Evolutionary conservation across 345 rosid genomes (phyloP), one percentile per base, ranked within the genome.

Genomic region (Syzygium aqueum): DNA sequence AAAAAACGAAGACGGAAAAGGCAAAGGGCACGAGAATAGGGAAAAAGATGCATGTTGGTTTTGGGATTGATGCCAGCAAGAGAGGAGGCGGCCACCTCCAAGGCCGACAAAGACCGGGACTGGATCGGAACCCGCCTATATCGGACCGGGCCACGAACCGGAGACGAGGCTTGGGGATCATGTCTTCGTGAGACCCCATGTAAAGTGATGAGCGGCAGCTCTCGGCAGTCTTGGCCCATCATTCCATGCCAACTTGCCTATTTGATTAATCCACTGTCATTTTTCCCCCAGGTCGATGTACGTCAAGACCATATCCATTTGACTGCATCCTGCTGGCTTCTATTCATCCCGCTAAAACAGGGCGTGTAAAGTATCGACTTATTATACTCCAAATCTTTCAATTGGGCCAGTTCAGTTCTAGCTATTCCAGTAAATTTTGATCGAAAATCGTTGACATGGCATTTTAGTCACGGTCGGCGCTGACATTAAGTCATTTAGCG

Each of bases 381-480:
- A 9, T 12, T 12, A 12, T 9, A 56, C 25, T 11, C 11, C 0
- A 0, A 12, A 11, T 13, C 6, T 59, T 59, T 59, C 27, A 0
- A 59, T 59, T 2, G 65, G 1, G 14, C 3, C 11, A 57, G 4
- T 57, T 57, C 25, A 25, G 3, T 6, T 3, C 0, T 59, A 1
- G 27, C 11, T 15, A 56, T 25, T 59, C 3, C 13, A 50, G 3
- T 13, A 50, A 50, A 59, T 59, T 59, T 59, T 59, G 2, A 59
- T 11, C 15, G 0, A 2, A 27, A 27, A 59, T 59, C 30, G 6
- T 57, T 57, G 28, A 57, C 6, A 0, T 1, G 6, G 16, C 30
- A 5, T 59, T 3, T 11, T 25, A 59, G 65, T 59, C 65, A 2
- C 16, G 0, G 1, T 7, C 27, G 27, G 0, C 15, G 2, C 65